Base-by-base conservation (phyloP, 306 rosid species). In the Inga laurina region DNA sequence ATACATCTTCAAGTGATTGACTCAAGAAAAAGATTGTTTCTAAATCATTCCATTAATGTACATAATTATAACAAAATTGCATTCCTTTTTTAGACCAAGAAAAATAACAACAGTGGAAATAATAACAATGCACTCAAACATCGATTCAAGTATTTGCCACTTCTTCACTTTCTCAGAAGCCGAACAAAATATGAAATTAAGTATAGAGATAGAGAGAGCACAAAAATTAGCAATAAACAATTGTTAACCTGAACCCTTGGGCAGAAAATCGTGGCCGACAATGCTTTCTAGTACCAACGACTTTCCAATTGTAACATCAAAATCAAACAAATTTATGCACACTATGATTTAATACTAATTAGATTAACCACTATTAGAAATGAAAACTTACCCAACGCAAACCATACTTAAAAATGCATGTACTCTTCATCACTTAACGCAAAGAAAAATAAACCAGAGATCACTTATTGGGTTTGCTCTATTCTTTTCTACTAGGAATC, bases 181-280 rank as follows among this genome's bases (percentile, higher is more conserved):
- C 79, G 84, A 86, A 71, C 72, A 54, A 65, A 71, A 30, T 9
- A 21, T 32, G 22, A 37, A 84, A 77, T 27, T 18, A 61, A 68
- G 71, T 15, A 27, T 30, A 45, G 37, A 35, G n/a, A 8, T 46
- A 48, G 54, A 21, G 79, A 75, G 59, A 81, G 22, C 16, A 39
- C 51, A 72, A 45, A 7, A 8, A 30, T 11, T 57, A 43, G 34
- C 14, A 62, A 62, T 13, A 22, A n/a, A 72, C 37, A 72, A 6
- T 44, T 19, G 59, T 80, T 57, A 51, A 91, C 94, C 94, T 86
- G 94, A 89, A 66, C 94, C 94, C 70, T 92, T 82, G 12, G 94
- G 94, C 69, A 91, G 92, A 89, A 91, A 91, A 86, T 89, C 94
- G 34, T 88, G 94, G 66, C 92, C 92, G 43, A 91, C 92, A 16